Evolutionary conservation across 1,284 basidiomycete genomes (phyloP).

Genomic region (Spongispora temasekensis): DNA sequence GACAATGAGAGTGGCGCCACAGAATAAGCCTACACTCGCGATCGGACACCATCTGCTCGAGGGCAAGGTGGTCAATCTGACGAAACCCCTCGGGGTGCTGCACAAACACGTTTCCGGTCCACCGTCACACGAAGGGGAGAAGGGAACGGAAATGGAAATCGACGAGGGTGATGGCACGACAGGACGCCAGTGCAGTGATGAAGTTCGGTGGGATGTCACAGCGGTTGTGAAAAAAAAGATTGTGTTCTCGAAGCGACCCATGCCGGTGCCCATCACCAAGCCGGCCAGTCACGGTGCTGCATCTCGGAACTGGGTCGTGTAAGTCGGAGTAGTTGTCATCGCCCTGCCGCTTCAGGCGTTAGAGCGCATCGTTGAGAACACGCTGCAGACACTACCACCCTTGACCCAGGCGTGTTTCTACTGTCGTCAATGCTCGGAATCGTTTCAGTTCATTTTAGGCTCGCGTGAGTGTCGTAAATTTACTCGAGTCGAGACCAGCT

Average conservation of each 20-base stretch:
- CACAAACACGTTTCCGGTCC: constrained; percentile 32
- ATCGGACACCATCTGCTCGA: constrained; percentile 91
- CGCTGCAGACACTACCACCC: constrained; percentile 14
- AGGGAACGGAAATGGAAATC: background rate
- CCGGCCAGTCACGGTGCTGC: constrained; percentile 5
- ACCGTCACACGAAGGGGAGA: background rate
- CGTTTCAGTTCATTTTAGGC: too few relatives aligned
- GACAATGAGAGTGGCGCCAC: too few relatives aligned
- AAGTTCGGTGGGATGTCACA: constrained; percentile 46
- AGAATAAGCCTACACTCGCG: constrained; percentile 78
- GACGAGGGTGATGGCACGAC: background rate
- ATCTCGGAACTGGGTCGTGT: background rate
- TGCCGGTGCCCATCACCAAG: constrained; percentile 66
- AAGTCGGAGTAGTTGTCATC: too few relatives aligned
- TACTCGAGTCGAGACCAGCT: constrained; percentile 10
- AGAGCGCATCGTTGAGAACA: constrained; percentile 19
- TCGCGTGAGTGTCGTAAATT: too few relatives aligned
- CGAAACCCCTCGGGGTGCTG: constrained; percentile 78
- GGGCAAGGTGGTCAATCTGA: constrained; percentile 76
- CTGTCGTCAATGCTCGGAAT: too few relatives aligned
- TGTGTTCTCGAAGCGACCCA: constrained; percentile 74
- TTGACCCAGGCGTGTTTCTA: constrained; percentile 15
- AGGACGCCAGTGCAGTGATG: background rate
- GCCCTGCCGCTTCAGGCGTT: too few relatives aligned
- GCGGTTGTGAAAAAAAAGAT: constrained; percentile 77